Evolutionary conservation across 2,329 filamentous ascomycete genomes (phyloP).

Genomic region (Fusarium chaquense): DNA sequence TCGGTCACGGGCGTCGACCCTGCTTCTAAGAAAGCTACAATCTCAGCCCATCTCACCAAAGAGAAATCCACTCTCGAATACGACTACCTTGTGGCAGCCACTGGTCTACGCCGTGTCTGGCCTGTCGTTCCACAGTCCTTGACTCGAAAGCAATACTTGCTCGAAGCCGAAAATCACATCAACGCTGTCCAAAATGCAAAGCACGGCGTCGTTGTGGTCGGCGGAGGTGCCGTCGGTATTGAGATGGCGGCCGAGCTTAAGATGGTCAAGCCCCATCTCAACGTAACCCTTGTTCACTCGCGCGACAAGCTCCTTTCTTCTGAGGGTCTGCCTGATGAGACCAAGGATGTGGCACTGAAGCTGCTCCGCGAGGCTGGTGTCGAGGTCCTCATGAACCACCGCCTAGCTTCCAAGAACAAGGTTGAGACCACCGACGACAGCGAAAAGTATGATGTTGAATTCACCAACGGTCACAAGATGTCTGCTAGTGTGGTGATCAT

Average conservation of each 20-base stretch:
- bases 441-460: constrained; percentile 62
- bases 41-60: constrained; percentile 62
- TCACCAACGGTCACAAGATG: constrained; percentile 71
- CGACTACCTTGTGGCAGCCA: constrained; percentile 80
- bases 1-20: constrained; percentile 71
- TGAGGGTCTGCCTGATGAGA: constrained; percentile 77
- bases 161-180: constrained; percentile 72
- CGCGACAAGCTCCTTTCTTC: constrained; percentile 76
- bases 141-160: constrained; percentile 71
- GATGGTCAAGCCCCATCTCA: constrained; percentile 69
- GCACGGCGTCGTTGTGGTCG: constrained; percentile 77
- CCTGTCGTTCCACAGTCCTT: constrained; percentile 78
- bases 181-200: constrained; percentile 62
- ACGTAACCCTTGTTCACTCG: constrained; percentile 82
- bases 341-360: constrained; percentile 71
- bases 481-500: constrained; percentile 74
- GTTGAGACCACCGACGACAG: constrained; percentile 59
- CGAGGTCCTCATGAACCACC: constrained; percentile 71
- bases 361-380: constrained; percentile 73
- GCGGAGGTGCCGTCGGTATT: constrained; percentile 81
- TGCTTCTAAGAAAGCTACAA: constrained; percentile 68
- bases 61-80: constrained; percentile 64
- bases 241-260: constrained; percentile 87
- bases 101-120: constrained; percentile 76
- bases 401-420: constrained; percentile 64